phyloP scores from a whole-genome alignment of 352 stramenopile species.

The Globisporangium canariense region DNA sequence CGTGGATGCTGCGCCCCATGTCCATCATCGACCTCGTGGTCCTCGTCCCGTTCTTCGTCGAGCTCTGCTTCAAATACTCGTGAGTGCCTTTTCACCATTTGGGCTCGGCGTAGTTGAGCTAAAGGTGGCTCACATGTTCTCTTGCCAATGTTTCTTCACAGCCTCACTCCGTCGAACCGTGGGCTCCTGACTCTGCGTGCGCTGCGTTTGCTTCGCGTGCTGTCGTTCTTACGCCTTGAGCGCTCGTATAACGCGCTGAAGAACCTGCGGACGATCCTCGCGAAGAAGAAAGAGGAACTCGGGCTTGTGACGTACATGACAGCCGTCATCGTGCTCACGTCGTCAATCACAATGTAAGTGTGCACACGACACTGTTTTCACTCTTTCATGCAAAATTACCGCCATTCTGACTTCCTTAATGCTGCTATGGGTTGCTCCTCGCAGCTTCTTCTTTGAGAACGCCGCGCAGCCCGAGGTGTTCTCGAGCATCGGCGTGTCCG shows the following conservation, averaged over 20 bases:
- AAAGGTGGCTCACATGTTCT: neutral
- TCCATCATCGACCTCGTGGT: conserved; percentile 77
- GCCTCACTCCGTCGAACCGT: conserved; percentile 18
- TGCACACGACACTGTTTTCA: neutral
- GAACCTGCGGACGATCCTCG: conserved; percentile 71
- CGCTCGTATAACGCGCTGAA: conserved; percentile 77
- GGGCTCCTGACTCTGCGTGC: conserved; percentile 67
- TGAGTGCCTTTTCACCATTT: conserved; percentile 21
- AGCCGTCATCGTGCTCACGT: conserved; percentile 71
- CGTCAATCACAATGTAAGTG: conserved; percentile 79
- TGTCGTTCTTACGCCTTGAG: conserved; percentile 80
- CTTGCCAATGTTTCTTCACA: neutral
- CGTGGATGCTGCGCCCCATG: conserved; percentile 79
- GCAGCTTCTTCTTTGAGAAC: conserved; percentile 81
- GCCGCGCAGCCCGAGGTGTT: conserved; percentile 68
- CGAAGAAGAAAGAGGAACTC: conserved; percentile 72
- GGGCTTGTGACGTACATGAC: conserved; percentile 80
- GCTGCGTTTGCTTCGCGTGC: conserved; percentile 67
- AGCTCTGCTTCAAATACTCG: conserved; percentile 67
- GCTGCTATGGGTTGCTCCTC: neutral
- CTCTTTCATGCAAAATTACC: neutral
- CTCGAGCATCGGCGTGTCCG: conserved; percentile 68
- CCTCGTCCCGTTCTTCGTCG: conserved; percentile 76
- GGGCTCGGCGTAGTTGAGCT: neutral
- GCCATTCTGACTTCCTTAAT: neutral